phyloP scores from a whole-genome alignment of 805 yeast species.

The Cyberlindnera mycetangii region DNA sequence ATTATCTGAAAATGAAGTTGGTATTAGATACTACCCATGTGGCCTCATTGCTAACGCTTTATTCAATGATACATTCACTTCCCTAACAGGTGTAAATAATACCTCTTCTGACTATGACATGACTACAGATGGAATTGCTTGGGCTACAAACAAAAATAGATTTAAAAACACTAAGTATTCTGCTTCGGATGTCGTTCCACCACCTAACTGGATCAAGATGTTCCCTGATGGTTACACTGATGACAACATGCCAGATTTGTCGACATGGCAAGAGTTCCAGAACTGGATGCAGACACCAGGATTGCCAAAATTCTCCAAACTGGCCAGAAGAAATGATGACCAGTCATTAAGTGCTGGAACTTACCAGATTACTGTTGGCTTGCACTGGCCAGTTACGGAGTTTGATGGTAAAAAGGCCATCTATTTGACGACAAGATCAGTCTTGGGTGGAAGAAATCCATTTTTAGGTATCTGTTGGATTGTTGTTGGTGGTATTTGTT shows the following conservation, averaged over 20 bases:
- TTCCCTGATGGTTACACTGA: conserved; percentile 74
- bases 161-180: conserved; percentile 63
- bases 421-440: conserved; percentile 66
- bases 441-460: conserved; percentile 71
- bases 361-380: conserved; percentile 62
- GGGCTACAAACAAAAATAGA: conserved; percentile 65
- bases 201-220: conserved; percentile 75
- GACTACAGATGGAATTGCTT: conserved; percentile 58
- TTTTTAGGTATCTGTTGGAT: conserved; percentile 75
- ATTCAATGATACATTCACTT: conserved; percentile 71
- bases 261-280: conserved; percentile 66
- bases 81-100: conserved; percentile 34
- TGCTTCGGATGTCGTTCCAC: conserved; percentile 66
- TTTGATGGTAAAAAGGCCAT: conserved; percentile 67
- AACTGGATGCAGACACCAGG: conserved; percentile 89
- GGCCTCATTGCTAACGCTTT: conserved; percentile 80
- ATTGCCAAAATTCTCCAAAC: conserved; percentile 61
- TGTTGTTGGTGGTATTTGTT: conserved; percentile 70
- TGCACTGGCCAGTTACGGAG: conserved; percentile 75
- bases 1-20: conserved; percentile 47
- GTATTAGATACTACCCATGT: conserved; percentile 73
- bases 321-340: conserved; percentile 60
- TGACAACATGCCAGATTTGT: conserved; percentile 65
- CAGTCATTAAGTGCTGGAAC: conserved; percentile 53
- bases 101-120: conserved; percentile 42